Base-by-base conservation (phyloP, 805 yeast species). In the Candida pini region DNA sequence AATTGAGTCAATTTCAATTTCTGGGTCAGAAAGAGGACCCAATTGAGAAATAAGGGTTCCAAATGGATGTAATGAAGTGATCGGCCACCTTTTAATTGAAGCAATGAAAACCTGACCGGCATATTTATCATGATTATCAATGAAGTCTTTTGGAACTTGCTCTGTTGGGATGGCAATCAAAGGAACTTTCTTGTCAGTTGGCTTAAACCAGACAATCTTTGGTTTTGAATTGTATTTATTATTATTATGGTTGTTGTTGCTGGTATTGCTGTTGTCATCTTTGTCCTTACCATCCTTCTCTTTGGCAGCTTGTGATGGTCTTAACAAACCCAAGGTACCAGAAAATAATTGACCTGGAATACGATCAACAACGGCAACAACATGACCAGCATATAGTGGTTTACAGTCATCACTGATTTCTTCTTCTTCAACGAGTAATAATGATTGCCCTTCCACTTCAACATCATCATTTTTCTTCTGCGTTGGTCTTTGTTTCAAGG, bases 171-270 rank as follows among this genome's bases (percentile, higher is more conserved):
- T 92, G 12, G 98, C 98, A 66, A 92, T 89, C 44, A 92, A 69
- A 5, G 98, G 98, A 15, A 92, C 98, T 44, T 95, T 86, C 63
- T 92, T 92, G 58, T 92, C 98, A 1, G 96, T 89, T 25, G 98
- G 98, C 57, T 92, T 92, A 60, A 92, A 92, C 98, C 98, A 92
- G 22, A 92, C 97, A 66, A 92, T 92, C 56, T 92, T 92, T 22
- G 98, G 98, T 28, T 76, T 74, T 26, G 52, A 51, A 31, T 47
- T 51, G 10, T 42, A 41, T 3, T 36, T 31, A 14, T 46, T 53
- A 39, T 13, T 56, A 9, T 52, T 54, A 35, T 61, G 62, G 12
- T 68, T 58, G 6, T 69, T 60, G 35, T 69, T 74, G 43, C 64
- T 64, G 14, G 76, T 22, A 13, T 22, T 22, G 10, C 9, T 8